Evolutionary conservation across 2,329 filamentous ascomycete species (phyloP).

Genomic region (Fusarium sp.): DNA sequence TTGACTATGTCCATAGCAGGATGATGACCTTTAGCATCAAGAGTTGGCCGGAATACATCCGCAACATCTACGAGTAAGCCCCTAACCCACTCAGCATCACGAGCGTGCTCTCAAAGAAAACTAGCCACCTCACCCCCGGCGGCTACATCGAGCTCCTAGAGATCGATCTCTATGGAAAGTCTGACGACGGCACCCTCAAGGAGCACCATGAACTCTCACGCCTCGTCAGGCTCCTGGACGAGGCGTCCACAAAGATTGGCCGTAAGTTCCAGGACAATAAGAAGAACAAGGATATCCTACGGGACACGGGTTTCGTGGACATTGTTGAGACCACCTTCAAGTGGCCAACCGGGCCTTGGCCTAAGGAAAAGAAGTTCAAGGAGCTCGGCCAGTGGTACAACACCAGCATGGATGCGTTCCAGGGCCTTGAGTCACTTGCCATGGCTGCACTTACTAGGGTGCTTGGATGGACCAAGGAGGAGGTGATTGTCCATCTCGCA

Average conservation of each 20-base stretch:
- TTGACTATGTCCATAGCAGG: constrained; percentile 38
- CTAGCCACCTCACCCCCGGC: constrained; percentile 26
- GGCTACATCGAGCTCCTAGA: constrained; percentile 33
- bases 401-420: constrained; percentile 22
- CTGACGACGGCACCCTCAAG: constrained; percentile 19
- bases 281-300: constrained; percentile 27
- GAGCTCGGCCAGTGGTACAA: constrained; percentile 31
- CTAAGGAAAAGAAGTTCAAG: constrained; percentile 27
- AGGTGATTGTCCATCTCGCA: constrained; percentile 15
- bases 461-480: constrained; percentile 23
- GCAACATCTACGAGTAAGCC: constrained; percentile 26
- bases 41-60: constrained; percentile 19
- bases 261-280: constrained; percentile 31
- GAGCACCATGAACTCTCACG: constrained; percentile 17
- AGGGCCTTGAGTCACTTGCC: constrained; percentile 14
- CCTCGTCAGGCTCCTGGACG: constrained; percentile 7
- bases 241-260: constrained; percentile 26
- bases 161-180: constrained; percentile 25
- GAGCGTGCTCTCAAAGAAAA: neutral
- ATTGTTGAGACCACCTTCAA: constrained; percentile 31
- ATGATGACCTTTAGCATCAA: constrained; percentile 37
- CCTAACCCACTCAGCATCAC: fast-evolving
- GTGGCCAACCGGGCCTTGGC: constrained; percentile 36
- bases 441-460: constrained; percentile 30
- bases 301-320: constrained; percentile 19